Base-by-base conservation (phyloP, 164 flowering plant genomes). In the Macadamia integrifolia region DNA sequence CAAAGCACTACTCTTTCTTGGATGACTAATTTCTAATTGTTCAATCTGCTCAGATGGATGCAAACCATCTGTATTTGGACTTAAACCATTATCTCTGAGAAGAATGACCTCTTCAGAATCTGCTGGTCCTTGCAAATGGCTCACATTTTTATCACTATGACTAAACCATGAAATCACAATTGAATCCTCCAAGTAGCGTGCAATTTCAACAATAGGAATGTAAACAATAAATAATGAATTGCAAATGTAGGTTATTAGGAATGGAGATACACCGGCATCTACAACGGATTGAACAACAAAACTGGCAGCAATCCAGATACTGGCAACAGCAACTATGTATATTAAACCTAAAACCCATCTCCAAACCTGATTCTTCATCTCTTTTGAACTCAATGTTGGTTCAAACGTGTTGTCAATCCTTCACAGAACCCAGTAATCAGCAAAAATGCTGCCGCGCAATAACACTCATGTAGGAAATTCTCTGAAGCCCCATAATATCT, bases 301-400 rank as follows among this genome's bases (percentile, higher is more conserved):
- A 70, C 97, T 90, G 28, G 97, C 92, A 59, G 94, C 93, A 71
- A 90, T 88, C 99, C 98, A 92, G 17, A 95, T 95, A 9, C 71
- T 62, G 6, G 97, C 96, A 18, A 92, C 97, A 1, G 84, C 74
- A 57, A 89, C 57, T 74, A 90, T 92, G 69, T 90, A 95, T 53
- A 59, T 64, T 74, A 89, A 76, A 61, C 99, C 98, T 64, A 95
- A 74, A 72, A 71, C 79, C 98, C 96, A 91, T 82, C 77, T 87
- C 86, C 91, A 81, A 59, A 66, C 73, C 68, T 82, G 63, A 66
- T 66, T 77, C 60, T 50, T 79, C 91, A 87, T 89, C 43, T 58
- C 76, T 71, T 65, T 32, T 9, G 46, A 72, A 62, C 55, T 72
- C 65, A 49, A 52, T 62, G 44, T 62, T 18, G 10, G 13, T 42